Evolutionary conservation across 2,329 filamentous ascomycete species (phyloP).

Genomic region (Penicillium sumatraense): DNA sequence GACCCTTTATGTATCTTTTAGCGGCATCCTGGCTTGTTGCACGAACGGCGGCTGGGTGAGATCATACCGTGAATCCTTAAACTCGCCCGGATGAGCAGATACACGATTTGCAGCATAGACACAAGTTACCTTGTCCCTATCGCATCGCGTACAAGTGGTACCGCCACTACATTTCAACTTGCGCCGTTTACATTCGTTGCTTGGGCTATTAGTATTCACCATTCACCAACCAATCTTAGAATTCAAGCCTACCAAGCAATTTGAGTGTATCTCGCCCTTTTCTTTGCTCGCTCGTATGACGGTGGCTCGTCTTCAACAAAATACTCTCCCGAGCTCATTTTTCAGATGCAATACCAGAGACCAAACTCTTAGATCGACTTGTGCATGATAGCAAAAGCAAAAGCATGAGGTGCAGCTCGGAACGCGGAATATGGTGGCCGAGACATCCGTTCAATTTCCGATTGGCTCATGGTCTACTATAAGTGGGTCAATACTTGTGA

Average conservation of each 20-base stretch:
- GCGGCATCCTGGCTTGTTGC: background rate
- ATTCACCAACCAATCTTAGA: background rate
- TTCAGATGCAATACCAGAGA: background rate
- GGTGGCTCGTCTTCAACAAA: background rate
- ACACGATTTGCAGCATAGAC: constrained; percentile 67
- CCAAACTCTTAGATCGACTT: background rate
- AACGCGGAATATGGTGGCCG: background rate
- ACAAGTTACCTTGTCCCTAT: constrained; percentile 63
- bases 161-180: constrained; percentile 78
- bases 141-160: constrained; percentile 68
- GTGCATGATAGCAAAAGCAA: background rate
- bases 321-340: background rate
- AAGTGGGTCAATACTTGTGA: background rate
- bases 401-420: background rate
- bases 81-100: constrained; percentile 11
- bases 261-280: constrained; percentile 42
- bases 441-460: background rate
- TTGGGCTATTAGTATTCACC: constrained; percentile 36
- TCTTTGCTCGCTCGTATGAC: constrained; percentile 12
- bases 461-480: background rate
- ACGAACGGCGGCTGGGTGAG: background rate
- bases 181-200: constrained; percentile 75
- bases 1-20: constrained; percentile 19
- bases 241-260: constrained; percentile 35
- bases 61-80: constrained; percentile 27